Evolutionary conservation across 2,329 filamentous ascomycete species (phyloP).

Genomic region (Pleomassaria siparia): DNA sequence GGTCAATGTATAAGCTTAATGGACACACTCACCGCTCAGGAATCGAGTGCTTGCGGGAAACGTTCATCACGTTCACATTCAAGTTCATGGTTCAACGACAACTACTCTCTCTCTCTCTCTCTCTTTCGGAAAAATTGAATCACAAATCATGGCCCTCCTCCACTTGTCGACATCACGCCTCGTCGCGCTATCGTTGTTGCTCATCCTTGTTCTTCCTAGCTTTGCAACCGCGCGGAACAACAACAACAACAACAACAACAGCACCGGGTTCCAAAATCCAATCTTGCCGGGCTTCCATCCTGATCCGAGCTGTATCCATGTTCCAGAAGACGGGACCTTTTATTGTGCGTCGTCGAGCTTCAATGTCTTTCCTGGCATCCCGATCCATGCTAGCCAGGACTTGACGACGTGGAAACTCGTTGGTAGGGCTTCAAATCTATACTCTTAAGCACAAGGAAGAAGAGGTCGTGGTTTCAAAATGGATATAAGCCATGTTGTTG

Average conservation of each 20-base stretch:
- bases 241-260: no score
- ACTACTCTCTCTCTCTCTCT: no score
- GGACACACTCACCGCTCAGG: background rate
- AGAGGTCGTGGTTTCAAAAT: background rate
- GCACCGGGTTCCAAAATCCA: slow-evolving; percentile 43
- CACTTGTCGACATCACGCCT: background rate
- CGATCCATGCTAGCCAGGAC: slow-evolving; percentile 57
- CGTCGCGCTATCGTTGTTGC: background rate
- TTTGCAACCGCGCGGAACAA: slow-evolving; percentile 4
- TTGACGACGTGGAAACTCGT: slow-evolving; percentile 52
- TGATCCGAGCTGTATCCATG: slow-evolving; percentile 51
- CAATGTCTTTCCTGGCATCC: slow-evolving; percentile 55
- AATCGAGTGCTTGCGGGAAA: background rate
- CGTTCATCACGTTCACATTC: background rate
- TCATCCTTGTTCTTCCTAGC: slow-evolving; percentile 6
- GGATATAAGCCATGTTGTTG: no score
- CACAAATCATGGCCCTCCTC: no score
- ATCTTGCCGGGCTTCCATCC: slow-evolving; percentile 55
- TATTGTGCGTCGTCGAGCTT: slow-evolving; percentile 58
- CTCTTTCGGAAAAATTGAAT: no score
- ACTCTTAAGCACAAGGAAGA: background rate
- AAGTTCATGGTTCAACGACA: no score
- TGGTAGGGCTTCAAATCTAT: background rate
- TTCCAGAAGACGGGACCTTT: slow-evolving; percentile 49
- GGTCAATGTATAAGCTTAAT: slow-evolving; percentile 17